phyloP scores from a whole-genome alignment of 2,329 filamentous ascomycete species.

The Pyrenophora teres region DNA sequence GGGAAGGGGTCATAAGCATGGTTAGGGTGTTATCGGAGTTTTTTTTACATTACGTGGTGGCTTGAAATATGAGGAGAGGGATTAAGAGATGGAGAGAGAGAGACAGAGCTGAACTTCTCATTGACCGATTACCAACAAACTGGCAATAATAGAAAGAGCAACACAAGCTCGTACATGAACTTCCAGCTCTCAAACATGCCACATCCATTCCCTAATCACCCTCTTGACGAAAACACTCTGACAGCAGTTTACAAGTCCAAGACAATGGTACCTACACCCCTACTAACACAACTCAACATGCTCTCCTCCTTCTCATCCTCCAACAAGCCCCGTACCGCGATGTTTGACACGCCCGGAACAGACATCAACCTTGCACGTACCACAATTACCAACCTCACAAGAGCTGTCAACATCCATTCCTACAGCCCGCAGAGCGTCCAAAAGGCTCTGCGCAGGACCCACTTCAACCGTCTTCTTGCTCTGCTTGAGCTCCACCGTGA shows the following conservation, averaged over 20 bases:
- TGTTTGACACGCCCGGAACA: slow-evolving; percentile 48
- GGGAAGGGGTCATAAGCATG: slow-evolving; percentile 1
- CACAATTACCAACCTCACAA: slow-evolving; percentile 53
- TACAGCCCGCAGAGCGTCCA: slow-evolving; percentile 49
- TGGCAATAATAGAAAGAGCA: no score
- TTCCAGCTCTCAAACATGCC: no score
- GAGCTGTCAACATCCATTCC: slow-evolving; percentile 53
- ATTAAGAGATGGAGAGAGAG: no score
- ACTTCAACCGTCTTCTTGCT: slow-evolving; percentile 52
- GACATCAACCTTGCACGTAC: slow-evolving; percentile 50
- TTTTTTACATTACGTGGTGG: background rate
- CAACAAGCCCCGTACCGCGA: slow-evolving; percentile 46
- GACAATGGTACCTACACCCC: slow-evolving; percentile 41
- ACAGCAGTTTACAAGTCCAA: slow-evolving; percentile 32
- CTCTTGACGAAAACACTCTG: no score
- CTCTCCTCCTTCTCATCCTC: slow-evolving; percentile 43
- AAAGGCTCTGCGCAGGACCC: slow-evolving; percentile 47
- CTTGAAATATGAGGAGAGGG: no score
- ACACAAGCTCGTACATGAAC: no score
- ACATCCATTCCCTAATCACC: no score
- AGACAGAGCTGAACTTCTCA: no score
- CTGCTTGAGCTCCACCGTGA: slow-evolving; percentile 60
- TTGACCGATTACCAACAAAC: no score
- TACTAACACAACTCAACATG: slow-evolving; percentile 48
- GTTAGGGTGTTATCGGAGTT: background rate